These are phyloP conservation scores for Erysimum pusillum DNA, from an alignment of 441 rosid genomes.

Conservation along the genomic window DNA sequence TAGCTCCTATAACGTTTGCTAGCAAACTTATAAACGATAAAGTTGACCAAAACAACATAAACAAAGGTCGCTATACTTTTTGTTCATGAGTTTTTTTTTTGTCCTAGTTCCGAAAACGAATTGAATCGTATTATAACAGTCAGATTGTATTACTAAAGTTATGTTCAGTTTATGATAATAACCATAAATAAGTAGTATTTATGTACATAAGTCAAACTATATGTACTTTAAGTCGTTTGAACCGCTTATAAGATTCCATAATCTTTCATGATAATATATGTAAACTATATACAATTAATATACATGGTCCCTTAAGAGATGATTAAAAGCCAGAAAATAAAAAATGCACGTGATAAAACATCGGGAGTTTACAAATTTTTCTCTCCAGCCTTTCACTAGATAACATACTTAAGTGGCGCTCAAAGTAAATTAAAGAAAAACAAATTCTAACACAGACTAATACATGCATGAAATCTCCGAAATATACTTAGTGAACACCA, in stretches of 20 bases:
- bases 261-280: background rate
- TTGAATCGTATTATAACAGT: background rate
- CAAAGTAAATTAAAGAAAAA: too few species aligned
- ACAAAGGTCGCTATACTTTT: background rate
- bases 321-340: too few species aligned
- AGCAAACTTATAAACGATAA: background rate
- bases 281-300: background rate
- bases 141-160: background rate
- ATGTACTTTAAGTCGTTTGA: slow-evolving; percentile 7
- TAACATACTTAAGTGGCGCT: too few species aligned
- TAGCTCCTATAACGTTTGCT: background rate
- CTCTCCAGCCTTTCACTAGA: too few species aligned
- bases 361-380: too few species aligned
- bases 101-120: background rate
- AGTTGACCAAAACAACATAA: background rate
- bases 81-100: background rate
- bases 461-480: too few species aligned
- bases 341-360: too few species aligned
- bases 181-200: background rate
- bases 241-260: slow-evolving; percentile 9
- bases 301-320: background rate
- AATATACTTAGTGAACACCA: too few species aligned
- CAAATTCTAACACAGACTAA: too few species aligned
- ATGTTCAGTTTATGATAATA: slow-evolving; percentile 6
- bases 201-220: slow-evolving; percentile 2